These are phyloP conservation scores for Maudiozyma serrabonitensis DNA, from an alignment of 805 yeast species.

Conservation along the genomic window DNA sequence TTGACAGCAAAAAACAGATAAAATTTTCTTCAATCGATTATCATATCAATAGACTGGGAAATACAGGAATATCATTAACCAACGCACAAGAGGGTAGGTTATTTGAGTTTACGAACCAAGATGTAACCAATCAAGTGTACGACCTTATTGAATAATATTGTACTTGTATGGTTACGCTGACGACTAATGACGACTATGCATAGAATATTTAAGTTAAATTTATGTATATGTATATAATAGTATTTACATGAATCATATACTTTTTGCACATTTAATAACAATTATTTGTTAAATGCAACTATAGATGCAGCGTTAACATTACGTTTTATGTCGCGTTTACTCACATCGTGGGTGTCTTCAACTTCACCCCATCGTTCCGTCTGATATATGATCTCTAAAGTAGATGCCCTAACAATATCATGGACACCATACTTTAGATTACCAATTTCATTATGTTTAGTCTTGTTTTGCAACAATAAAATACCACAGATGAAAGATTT, in stretches of 20 bases:
- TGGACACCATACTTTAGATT: constrained; percentile 41
- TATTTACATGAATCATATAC: constrained; percentile 1
- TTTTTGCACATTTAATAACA: neutral
- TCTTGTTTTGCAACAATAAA: constrained; percentile 43
- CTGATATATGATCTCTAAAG: constrained; percentile 76
- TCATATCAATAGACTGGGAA: constrained; percentile 18
- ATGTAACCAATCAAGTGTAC: constrained; percentile 16
- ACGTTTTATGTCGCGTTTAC: constrained; percentile 78
- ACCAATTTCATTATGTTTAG: constrained; percentile 1
- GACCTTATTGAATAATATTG: constrained; percentile 1
- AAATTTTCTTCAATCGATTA: constrained; percentile 5
- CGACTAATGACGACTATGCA: neutral
- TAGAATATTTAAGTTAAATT: neutral
- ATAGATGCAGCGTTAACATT: constrained; percentile 72
- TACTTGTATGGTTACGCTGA: neutral
- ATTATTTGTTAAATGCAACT: constrained; percentile 30
- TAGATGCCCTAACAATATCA: constrained; percentile 66
- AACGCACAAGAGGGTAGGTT: constrained; percentile 10
- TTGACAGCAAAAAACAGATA: neutral
- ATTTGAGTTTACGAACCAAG: constrained; percentile 19
- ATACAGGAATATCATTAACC: constrained; percentile 18
- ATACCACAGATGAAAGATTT: constrained; percentile 83
- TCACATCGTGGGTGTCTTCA: constrained; percentile 98
- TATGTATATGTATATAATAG: constrained; percentile 6
- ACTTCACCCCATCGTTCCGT: constrained; percentile 96